Conservation (phyloP, 169 alveolate genomes). For the Besnoitia besnoiti region DNA sequence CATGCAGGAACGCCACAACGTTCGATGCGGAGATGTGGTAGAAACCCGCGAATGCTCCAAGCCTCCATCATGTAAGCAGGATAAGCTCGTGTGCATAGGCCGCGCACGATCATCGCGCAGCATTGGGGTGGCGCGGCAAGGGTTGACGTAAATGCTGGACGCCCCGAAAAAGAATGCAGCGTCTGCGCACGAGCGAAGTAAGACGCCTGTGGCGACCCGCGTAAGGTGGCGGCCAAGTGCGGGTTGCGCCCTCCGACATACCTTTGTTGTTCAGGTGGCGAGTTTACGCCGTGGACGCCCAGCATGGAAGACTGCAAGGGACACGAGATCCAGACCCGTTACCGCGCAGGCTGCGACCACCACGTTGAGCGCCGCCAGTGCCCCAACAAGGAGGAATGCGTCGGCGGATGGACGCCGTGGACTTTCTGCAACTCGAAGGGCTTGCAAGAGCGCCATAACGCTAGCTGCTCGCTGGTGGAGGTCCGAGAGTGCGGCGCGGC, state of each 20-base stretch:
- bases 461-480: conserved; percentile 28
- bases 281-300: conserved; percentile 38
- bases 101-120: neutral
- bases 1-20: conserved; percentile 35
- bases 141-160: neutral
- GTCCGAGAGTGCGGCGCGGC: conserved; percentile 51
- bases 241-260: neutral
- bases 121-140: neutral
- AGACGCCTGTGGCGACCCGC: neutral
- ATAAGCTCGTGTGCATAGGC: neutral
- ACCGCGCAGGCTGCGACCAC: conserved; percentile 19
- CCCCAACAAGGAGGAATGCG: neutral
- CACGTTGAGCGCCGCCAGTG: conserved; percentile 6
- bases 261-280: conserved; percentile 33
- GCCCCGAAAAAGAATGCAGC: neutral
- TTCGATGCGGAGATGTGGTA: neutral
- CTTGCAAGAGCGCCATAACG: conserved; percentile 47
- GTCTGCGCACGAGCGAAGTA: neutral
- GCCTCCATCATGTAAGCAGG: neutral
- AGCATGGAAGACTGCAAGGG: neutral
- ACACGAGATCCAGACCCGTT: conserved; percentile 37
- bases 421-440: conserved; percentile 18
- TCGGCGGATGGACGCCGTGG: conserved; percentile 44
- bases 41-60: neutral
- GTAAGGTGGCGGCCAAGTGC: neutral